Evolutionary conservation across 164 flowering plant species (phyloP).

Genomic region (Echeveria elegans): DNA sequence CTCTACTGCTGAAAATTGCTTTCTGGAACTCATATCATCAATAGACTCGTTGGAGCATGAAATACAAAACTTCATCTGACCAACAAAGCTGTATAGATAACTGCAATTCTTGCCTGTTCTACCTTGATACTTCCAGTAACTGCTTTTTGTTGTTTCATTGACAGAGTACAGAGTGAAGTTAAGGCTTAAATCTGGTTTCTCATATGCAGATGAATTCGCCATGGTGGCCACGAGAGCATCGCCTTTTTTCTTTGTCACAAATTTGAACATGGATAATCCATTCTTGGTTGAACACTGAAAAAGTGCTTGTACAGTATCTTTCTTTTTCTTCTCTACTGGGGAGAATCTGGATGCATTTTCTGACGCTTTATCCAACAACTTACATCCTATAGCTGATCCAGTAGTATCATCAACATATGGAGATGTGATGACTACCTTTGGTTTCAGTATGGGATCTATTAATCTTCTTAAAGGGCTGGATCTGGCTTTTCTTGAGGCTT

Average conservation of each 20-base stretch:
- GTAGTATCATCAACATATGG: slow-evolving; percentile 18
- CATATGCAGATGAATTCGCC: slow-evolving; percentile 23
- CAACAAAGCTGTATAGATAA: slow-evolving; percentile 42
- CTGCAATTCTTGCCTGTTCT: slow-evolving; percentile 34
- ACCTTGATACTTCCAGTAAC: slow-evolving; percentile 59
- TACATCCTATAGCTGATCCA: slow-evolving; percentile 19
- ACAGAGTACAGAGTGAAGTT: slow-evolving; percentile 50
- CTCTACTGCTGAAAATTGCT: slow-evolving; percentile 24
- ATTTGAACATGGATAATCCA: slow-evolving; percentile 54
- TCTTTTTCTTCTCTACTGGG: slow-evolving; percentile 16
- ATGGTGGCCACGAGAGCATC: slow-evolving; percentile 47
- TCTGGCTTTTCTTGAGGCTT: slow-evolving; percentile 32
- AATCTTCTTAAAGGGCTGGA: slow-evolving; percentile 73
- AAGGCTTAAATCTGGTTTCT: slow-evolving; percentile 31
- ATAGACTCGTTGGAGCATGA: slow-evolving; percentile 11
- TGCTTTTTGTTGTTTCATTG: slow-evolving; percentile 51
- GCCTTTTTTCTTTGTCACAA: slow-evolving; percentile 33
- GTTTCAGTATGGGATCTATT: slow-evolving; percentile 55
- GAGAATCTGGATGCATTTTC: slow-evolving; percentile 13
- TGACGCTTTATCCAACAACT: slow-evolving; percentile 12
- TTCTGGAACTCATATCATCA: slow-evolving; percentile 12
- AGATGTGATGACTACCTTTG: slow-evolving; percentile 23
- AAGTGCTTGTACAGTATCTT: slow-evolving; percentile 34
- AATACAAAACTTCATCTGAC: slow-evolving; percentile 53
- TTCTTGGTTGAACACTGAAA: slow-evolving; percentile 41